These are phyloP conservation scores for Beauveria caledonica DNA, from an alignment of 2,329 filamentous ascomycete genomes.

Conservation along the genomic window DNA sequence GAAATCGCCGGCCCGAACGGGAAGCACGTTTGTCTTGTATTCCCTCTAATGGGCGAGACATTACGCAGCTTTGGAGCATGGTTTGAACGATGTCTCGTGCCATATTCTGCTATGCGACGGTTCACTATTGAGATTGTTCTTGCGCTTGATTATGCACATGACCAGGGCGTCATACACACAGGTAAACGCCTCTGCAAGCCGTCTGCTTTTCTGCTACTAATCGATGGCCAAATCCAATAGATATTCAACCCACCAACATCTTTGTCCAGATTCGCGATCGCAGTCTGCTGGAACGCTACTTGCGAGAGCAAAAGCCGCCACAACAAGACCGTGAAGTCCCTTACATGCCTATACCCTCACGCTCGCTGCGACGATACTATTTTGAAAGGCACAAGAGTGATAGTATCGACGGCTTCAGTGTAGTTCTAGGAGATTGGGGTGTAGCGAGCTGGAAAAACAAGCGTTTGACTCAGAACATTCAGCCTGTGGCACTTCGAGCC, in stretches of 20 bases:
- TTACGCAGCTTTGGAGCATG: slow-evolving; percentile 15
- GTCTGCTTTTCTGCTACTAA: background rate
- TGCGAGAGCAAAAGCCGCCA: slow-evolving; percentile 4
- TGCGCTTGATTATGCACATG: slow-evolving; percentile 17
- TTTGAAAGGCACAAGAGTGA: slow-evolving; percentile 11
- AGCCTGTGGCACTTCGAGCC: slow-evolving; percentile 17
- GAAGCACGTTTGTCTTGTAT: slow-evolving; percentile 22
- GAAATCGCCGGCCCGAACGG: slow-evolving; percentile 23
- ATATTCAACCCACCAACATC: slow-evolving; percentile 19
- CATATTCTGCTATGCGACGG: slow-evolving; percentile 11
- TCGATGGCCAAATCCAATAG: slow-evolving; percentile 3
- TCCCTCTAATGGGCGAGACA: slow-evolving; percentile 23
- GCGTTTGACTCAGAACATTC: slow-evolving; percentile 17
- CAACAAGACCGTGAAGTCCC: background rate
- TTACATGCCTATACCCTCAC: slow-evolving; percentile 12
- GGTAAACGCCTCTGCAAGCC: slow-evolving; percentile 9
- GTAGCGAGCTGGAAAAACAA: slow-evolving; percentile 16
- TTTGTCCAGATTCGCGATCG: slow-evolving; percentile 17
- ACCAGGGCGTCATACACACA: slow-evolving; percentile 17
- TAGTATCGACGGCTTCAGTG: slow-evolving; percentile 10
- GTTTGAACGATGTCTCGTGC: slow-evolving; percentile 14
- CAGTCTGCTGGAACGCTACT: slow-evolving; percentile 13
- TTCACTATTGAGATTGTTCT: slow-evolving; percentile 16
- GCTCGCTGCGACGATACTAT: slow-evolving; percentile 12
- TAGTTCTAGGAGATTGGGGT: slow-evolving; percentile 16